Evolutionary conservation across 2,329 filamentous ascomycete species (phyloP).

Genomic region (Teratosphaeria zuluensis): DNA sequence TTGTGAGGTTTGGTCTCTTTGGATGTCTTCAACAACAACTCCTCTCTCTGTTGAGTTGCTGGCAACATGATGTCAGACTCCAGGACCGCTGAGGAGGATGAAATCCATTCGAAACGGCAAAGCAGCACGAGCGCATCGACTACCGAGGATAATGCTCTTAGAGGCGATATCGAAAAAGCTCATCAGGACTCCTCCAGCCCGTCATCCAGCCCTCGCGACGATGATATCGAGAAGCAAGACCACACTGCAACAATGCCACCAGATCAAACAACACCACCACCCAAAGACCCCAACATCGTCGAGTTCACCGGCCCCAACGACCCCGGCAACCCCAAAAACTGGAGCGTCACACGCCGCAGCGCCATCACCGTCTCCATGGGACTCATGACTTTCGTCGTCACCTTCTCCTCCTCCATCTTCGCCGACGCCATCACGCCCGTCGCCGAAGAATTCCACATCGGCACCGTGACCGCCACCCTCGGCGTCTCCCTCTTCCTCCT

Average conservation of each 20-base stretch:
- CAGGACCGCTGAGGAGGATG: not conserved
- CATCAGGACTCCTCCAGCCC: not conserved
- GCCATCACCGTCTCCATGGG: constrained; percentile 14
- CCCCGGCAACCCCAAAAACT: constrained; percentile 18
- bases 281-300: constrained; percentile 16
- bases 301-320: constrained; percentile 18
- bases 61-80: not conserved
- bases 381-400: constrained; percentile 14
- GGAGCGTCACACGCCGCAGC: constrained; percentile 8
- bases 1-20: no score
- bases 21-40: no score
- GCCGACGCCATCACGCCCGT: constrained; percentile 11
- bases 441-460: constrained; percentile 13
- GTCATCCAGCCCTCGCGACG: not conserved
- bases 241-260: not conserved
- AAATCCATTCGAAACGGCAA: not conserved
- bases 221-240: not conserved
- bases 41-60: not conserved
- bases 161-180: not conserved
- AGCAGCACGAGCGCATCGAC: not conserved
- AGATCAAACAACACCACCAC: not conserved
- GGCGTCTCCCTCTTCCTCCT: constrained; percentile 17
- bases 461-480: constrained; percentile 14
- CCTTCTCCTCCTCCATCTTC: constrained; percentile 8
- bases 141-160: not conserved